Evolutionary conservation across 2,329 filamentous ascomycete species (phyloP).

Genomic region (Scedosporium minutisporum): DNA sequence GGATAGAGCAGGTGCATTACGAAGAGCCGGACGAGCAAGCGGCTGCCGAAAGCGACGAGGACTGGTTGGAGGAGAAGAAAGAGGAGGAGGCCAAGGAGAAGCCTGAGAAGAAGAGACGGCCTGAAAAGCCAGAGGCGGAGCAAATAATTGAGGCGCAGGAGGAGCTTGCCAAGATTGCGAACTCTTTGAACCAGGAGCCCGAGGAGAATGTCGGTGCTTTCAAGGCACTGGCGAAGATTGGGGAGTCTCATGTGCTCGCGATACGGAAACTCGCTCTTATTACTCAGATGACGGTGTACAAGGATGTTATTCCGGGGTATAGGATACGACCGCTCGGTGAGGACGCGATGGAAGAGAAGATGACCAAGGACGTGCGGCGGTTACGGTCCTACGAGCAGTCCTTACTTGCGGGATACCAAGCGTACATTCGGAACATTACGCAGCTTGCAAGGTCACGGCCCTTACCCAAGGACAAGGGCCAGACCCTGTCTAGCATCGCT

Average conservation of each 20-base stretch:
- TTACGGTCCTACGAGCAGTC: constrained; percentile 80
- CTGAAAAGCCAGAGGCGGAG: constrained; percentile 62
- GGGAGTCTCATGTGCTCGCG: constrained; percentile 56
- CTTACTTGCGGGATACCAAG: constrained; percentile 74
- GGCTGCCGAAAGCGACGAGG: constrained; percentile 40
- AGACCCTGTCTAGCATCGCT: constrained; percentile 60
- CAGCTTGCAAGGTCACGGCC: constrained; percentile 48
- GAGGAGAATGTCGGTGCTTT: constrained; percentile 80
- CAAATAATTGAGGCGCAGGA: constrained; percentile 85
- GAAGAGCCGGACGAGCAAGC: constrained; percentile 48
- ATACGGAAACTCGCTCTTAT: constrained; percentile 80
- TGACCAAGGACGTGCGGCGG: constrained; percentile 85
- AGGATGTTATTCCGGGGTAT: constrained; percentile 93
- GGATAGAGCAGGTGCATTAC: constrained; percentile 48
- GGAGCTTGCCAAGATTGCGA: constrained; percentile 76
- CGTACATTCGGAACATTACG: constrained; percentile 68
- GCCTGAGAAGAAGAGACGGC: constrained; percentile 33
- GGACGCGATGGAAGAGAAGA: constrained; percentile 63
- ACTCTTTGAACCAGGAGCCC: constrained; percentile 77
- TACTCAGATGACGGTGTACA: constrained; percentile 84
- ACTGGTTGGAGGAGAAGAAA: constrained; percentile 45
- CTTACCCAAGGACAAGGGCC: constrained; percentile 15
- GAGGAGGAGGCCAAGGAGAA: constrained; percentile 23
- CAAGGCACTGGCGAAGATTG: constrained; percentile 66
- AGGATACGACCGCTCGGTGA: constrained; percentile 76